Percentiles rank a stretch among this genome's conserved stretches.
Conservation (phyloP, 345 rosid genomes). For the Syzygium jambos region DNA sequence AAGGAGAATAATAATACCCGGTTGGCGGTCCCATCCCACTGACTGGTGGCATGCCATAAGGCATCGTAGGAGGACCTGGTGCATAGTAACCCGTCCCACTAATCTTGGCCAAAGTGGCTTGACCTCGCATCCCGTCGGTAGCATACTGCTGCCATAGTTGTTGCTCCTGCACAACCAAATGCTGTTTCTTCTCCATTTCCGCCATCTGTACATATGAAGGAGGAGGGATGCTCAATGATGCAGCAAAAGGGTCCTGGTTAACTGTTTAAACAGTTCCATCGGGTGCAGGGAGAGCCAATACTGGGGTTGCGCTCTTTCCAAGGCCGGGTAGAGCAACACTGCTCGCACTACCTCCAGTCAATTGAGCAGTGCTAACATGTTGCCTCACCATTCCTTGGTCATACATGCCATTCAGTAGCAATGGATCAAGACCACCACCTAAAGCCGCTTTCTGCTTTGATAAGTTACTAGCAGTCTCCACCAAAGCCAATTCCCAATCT, state of each 20-base stretch:
- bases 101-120: conserved; percentile 42
- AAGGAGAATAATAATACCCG: conserved; percentile 41
- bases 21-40: conserved; percentile 32
- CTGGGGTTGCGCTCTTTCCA: conserved; percentile 34
- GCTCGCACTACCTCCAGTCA: conserved; percentile 84
- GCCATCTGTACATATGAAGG: conserved; percentile 80
- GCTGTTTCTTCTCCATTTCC: conserved; percentile 78
- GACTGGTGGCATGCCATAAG: conserved; percentile 51
- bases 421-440: conserved; percentile 80
- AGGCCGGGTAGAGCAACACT: conserved; percentile 61
- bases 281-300: conserved; percentile 70
- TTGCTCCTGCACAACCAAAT: conserved; percentile 58
- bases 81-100: conserved; percentile 26
- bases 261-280: conserved; percentile 58
- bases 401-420: conserved; percentile 83
- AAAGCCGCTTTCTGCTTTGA: conserved; percentile 61
- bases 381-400: conserved; percentile 93
- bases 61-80: conserved; percentile 24
- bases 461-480: conserved; percentile 71
- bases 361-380: conserved; percentile 53
- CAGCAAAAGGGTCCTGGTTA: conserved; percentile 64
- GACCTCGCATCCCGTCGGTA: conserved; percentile 69
- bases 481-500: conserved; percentile 94
- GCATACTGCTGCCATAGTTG: conserved; percentile 61
- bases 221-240: conserved; percentile 54